These are phyloP conservation scores for Aspergillus fructus DNA, from an alignment of 2,329 filamentous ascomycete genomes.

Conservation along the genomic window DNA sequence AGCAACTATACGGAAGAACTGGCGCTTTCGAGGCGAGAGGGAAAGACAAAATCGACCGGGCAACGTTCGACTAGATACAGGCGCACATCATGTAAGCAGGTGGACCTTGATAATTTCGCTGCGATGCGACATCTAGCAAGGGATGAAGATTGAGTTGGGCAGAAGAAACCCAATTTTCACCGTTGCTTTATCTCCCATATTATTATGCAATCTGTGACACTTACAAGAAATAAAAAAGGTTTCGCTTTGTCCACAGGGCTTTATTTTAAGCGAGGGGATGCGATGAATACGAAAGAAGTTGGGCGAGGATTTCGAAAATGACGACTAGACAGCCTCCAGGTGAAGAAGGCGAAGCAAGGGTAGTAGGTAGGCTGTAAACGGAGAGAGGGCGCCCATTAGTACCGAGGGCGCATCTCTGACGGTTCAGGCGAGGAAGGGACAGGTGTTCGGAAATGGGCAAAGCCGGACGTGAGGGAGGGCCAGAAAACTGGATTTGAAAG, in stretches of 20 bases:
- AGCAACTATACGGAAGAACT: constrained; percentile 15
- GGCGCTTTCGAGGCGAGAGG: constrained; percentile 10
- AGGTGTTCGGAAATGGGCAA: neutral
- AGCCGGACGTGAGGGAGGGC: neutral
- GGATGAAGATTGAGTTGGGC: constrained; percentile 6
- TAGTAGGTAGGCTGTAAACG: constrained; percentile 21
- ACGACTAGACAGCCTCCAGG: constrained; percentile 21
- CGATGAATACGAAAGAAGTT: constrained; percentile 18
- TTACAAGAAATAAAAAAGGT: constrained; percentile 5
- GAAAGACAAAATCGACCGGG: constrained; percentile 16
- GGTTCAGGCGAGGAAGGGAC: constrained; percentile 6
- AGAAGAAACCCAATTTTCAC: neutral
- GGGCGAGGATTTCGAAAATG: constrained; percentile 15
- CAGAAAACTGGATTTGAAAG: constrained; percentile 16
- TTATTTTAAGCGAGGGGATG: constrained; percentile 3
- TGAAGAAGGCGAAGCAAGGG: constrained; percentile 25
- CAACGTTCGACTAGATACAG: constrained; percentile 18
- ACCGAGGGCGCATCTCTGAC: constrained; percentile 20
- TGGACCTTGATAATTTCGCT: constrained; percentile 13
- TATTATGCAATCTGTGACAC: constrained; percentile 1
- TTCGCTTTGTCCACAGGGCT: neutral
- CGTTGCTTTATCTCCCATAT: neutral
- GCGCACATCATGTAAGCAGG: constrained; percentile 23
- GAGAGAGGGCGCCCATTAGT: constrained; percentile 22
- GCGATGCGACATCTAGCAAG: constrained; percentile 8